Evolutionary conservation across 2,329 filamentous ascomycete species (phyloP).

Genomic region (Aspergillus terreus): DNA sequence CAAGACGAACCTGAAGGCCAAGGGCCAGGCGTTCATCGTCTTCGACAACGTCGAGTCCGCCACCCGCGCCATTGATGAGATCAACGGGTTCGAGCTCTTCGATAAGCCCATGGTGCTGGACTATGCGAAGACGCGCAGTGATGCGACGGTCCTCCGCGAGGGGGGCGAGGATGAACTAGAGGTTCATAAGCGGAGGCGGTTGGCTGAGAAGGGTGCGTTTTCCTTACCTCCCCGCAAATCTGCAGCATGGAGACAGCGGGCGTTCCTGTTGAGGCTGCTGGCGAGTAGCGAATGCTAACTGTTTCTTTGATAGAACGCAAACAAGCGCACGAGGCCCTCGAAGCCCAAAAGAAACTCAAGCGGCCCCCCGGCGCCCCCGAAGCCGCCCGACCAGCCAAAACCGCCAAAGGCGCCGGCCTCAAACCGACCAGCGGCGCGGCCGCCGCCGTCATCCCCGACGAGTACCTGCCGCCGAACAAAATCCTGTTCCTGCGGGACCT

Average conservation of each 20-base stretch:
- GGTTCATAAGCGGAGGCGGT: slow-evolving; percentile 73
- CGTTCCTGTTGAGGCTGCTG: too few species aligned
- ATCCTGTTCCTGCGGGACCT: slow-evolving; percentile 92
- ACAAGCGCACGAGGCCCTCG: slow-evolving; percentile 75
- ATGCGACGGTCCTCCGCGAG: slow-evolving; percentile 74
- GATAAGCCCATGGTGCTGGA: slow-evolving; percentile 85
- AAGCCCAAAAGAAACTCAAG: slow-evolving; percentile 74
- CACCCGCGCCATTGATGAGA: slow-evolving; percentile 74
- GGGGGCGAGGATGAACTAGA: slow-evolving; percentile 81
- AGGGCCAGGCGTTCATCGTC: slow-evolving; percentile 93
- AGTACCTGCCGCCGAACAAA: slow-evolving; percentile 96
- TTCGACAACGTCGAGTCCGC: slow-evolving; percentile 82
- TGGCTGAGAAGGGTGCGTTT: slow-evolving; percentile 79
- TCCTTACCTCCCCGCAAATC: slow-evolving; percentile 3
- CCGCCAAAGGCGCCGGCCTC: slow-evolving; percentile 67
- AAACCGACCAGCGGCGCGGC: slow-evolving; percentile 69
- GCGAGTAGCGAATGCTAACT: background rate
- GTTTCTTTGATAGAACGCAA: slow-evolving; percentile 56
- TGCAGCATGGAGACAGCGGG: slow-evolving; percentile 7
- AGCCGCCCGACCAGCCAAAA: slow-evolving; percentile 62
- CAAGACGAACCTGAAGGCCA: slow-evolving; percentile 85
- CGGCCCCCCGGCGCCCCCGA: slow-evolving; percentile 52
- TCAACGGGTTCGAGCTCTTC: slow-evolving; percentile 90
- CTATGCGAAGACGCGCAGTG: slow-evolving; percentile 77
- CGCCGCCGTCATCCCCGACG: slow-evolving; percentile 81